A percentile compares a stretch with the other conserved stretches of the same genome.
These are phyloP conservation scores for Oidiodendron maius DNA, from an alignment of 495 filamentous ascomycete genomes.

Conservation along the genomic window DNA sequence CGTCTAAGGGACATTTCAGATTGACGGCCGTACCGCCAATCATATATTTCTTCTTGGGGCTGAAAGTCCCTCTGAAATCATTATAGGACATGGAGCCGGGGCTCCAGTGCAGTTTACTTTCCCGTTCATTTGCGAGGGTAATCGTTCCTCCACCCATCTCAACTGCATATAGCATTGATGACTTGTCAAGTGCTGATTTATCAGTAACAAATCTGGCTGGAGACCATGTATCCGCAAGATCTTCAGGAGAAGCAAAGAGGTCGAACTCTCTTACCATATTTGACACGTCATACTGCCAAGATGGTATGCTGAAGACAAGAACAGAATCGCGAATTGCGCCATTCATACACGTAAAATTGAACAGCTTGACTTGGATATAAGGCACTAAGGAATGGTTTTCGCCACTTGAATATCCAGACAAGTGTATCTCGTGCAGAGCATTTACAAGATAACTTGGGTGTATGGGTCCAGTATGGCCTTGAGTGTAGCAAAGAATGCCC, in stretches of 20 bases:
- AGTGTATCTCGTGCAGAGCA: background rate
- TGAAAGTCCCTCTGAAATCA: background rate
- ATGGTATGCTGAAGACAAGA: constrained; percentile 1
- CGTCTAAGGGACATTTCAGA: constrained; percentile 2
- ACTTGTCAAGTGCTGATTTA: too few species aligned
- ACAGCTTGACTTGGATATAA: too few species aligned
- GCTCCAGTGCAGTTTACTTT: constrained; percentile 3
- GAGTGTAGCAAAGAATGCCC: background rate
- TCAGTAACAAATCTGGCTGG: constrained; percentile 5
- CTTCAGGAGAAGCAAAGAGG: constrained; percentile 13
- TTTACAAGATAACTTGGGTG: background rate
- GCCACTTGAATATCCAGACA: background rate
- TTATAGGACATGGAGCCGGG: background rate
- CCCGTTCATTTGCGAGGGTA: background rate
- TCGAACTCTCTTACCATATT: background rate
- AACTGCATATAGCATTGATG: background rate
- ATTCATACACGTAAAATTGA: constrained; percentile 8
- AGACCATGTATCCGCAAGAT: constrained; percentile 11
- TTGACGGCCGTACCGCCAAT: constrained; percentile 9
- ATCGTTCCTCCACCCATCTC: constrained; percentile 10
- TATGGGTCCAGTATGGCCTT: background rate
- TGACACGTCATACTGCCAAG: too few species aligned
- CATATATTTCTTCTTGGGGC: constrained; percentile 4
- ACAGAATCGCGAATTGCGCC: constrained; percentile 6
- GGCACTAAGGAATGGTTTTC: too few species aligned